Evolutionary conservation across 108 stramenopile species (phyloP).

Genomic region (Stephanodiscus minutulus): DNA sequence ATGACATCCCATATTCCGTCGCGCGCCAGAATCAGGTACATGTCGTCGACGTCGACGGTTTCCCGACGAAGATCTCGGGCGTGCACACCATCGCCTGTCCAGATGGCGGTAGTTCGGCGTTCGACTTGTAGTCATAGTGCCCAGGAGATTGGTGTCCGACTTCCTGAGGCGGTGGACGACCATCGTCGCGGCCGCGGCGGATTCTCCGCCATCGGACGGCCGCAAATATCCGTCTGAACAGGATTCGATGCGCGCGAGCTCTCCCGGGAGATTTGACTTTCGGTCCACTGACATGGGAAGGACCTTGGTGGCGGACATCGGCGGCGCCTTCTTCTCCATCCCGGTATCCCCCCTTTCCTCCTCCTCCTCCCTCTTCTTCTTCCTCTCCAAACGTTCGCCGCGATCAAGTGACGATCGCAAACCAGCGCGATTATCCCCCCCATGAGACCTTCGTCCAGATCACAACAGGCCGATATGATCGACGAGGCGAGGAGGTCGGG

Average conservation of each 20-base stretch:
- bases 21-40: conserved; percentile 87
- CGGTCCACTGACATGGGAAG: conserved; percentile 78
- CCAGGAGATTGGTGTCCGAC: conserved; percentile 59
- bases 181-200: no score
- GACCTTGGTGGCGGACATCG: conserved; percentile 25
- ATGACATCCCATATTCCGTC: no score
- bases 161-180: conserved; percentile 32
- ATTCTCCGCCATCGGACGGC: no score
- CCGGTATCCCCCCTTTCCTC: no score
- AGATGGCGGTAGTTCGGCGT: conserved; percentile 55
- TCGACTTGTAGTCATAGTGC: conserved; percentile 91
- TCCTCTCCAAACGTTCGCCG: conserved; percentile 85
- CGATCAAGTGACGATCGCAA: conserved; percentile 57
- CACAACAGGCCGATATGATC: conserved; percentile 49
- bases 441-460: conserved; percentile 61
- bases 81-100: conserved; percentile 82
- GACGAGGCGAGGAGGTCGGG: conserved; percentile 13
- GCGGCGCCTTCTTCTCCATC: no score
- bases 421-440: conserved; percentile 68
- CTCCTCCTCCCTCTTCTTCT: conserved; percentile 18
- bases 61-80: conserved; percentile 75
- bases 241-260: no score
- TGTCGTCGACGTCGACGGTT: conserved; percentile 49
- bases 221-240: no score
- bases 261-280: no score